A percentile compares a stretch with the other conserved stretches of the same genome.
Evolutionary conservation across 1,284 basidiomycete species (phyloP).

Genomic region (Cutaneotrichosporon cavernicola): DNA sequence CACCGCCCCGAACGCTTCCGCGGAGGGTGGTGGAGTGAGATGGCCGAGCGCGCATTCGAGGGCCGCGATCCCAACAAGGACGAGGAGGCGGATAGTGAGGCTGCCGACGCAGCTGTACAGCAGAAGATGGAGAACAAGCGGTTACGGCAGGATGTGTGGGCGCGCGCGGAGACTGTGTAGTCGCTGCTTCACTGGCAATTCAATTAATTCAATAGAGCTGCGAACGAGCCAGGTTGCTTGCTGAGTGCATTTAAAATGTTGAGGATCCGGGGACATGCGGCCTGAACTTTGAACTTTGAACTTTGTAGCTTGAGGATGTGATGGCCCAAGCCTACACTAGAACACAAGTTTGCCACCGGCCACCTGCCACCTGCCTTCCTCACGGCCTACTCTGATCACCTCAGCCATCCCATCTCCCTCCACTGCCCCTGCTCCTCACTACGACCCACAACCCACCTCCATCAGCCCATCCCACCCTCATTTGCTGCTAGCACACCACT

Average conservation of each 20-base stretch:
- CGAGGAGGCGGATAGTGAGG: constrained; percentile 38
- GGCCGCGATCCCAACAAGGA: constrained; percentile 42
- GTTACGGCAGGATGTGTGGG: constrained; percentile 17
- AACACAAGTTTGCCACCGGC: too few species aligned
- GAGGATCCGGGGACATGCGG: too few species aligned
- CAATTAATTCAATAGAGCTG: too few species aligned
- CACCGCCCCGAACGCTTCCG: constrained; percentile 44
- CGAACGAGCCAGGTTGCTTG: too few species aligned
- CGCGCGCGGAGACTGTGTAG: constrained; percentile 1
- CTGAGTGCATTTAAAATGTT: too few species aligned
- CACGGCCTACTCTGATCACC: neutral
- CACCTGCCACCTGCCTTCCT: neutral
- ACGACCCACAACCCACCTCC: neutral
- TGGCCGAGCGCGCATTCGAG: constrained; percentile 34
- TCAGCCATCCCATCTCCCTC: neutral
- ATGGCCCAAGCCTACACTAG: too few species aligned
- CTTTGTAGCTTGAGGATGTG: too few species aligned
- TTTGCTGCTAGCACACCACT: constrained; percentile 20
- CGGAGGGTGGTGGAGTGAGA: constrained; percentile 36
- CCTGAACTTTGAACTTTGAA: too few species aligned
- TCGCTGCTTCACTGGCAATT: too few species aligned
- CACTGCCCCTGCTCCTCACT: neutral
- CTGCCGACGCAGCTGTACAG: constrained; percentile 20
- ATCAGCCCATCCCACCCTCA: too few species aligned
- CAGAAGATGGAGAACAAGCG: constrained; percentile 26